Percentiles rank a stretch among this genome's conserved stretches.
phyloP scores from a whole-genome alignment of 2,329 filamentous ascomycete genomes.

The Emericellopsis atlantica region DNA sequence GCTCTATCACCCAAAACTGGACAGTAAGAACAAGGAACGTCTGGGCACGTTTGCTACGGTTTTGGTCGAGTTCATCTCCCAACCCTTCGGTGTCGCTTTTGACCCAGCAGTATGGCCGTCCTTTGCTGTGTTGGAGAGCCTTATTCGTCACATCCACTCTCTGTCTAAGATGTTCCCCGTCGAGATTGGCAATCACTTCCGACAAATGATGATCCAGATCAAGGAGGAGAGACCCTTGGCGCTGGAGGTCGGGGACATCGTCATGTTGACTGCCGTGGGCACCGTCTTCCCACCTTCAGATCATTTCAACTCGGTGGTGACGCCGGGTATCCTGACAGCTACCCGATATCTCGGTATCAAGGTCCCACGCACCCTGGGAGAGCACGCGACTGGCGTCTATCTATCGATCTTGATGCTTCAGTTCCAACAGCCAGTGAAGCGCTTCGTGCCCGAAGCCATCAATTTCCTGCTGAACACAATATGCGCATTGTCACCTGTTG shows the following conservation, averaged over 20 bases:
- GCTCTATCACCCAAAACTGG: conserved; percentile 81
- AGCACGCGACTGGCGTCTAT: conserved; percentile 65
- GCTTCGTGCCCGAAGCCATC: conserved; percentile 80
- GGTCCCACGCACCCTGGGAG: conserved; percentile 48
- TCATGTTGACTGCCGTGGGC: conserved; percentile 72
- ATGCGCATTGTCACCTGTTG: conserved; percentile 47
- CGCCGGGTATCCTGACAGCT: conserved; percentile 79
- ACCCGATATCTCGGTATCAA: conserved; percentile 72
- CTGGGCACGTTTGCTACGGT: conserved; percentile 54
- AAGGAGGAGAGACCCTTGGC: conserved; percentile 32
- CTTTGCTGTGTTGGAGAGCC: conserved; percentile 60
- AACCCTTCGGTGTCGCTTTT: conserved; percentile 22
- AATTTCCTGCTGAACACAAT: conserved; percentile 72
- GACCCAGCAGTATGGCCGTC: conserved; percentile 31
- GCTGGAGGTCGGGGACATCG: conserved; percentile 57
- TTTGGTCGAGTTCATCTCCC: conserved; percentile 50
- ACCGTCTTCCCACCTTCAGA: conserved; percentile 90
- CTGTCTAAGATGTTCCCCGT: conserved; percentile 75
- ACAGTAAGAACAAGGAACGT: conserved; percentile 73
- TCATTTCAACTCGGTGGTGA: conserved; percentile 92
- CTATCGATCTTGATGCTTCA: conserved; percentile 67
- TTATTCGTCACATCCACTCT: conserved; percentile 86
- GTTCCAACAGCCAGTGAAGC: conserved; percentile 72
- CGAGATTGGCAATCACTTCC: conserved; percentile 66
- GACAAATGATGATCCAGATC: conserved; percentile 54